Evolutionary conservation across 192 early-diverging fungal species (phyloP), one percentile per base, ranked within the genome.

Genomic region (Entrophospora sp.): DNA sequence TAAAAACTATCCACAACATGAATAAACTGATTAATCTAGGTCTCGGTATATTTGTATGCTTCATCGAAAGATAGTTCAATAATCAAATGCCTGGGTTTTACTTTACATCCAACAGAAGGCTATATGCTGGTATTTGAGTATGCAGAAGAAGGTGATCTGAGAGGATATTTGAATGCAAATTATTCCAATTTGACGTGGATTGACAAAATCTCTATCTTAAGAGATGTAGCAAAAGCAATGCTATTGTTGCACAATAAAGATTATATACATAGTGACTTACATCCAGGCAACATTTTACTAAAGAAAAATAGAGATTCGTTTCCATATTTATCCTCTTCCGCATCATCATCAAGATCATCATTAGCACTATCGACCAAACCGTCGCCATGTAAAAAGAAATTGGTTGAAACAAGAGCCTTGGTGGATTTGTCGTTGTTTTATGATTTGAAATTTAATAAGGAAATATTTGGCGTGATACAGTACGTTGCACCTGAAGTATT

Each of bases 221-320:
- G 55, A 35, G 55, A 57, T 0, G 24, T 57, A 36, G 31, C 55
- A 7, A 57, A 35, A 57, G n/a, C 55, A 22, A 18, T 57, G n/a
- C 18, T 36, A n/a, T 34, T 57, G 4, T 34, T 57, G 34, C 55
- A 57, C 4, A 6, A 5, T 4, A 31, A 16, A 36, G 55, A 57
- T 13, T 57, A 36, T 22, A 22, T 57, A 13, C 55, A 57, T 57
- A 34, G 55, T 24, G 55, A 57, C 36, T 57, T 57, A 36, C 55
- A 57, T 57, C 34, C 55, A 2, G 55, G 55, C 4, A 57, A 57
- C 24, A 7, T 57, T 16, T 57, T 57, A 57, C n/a, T n/a, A n/a
- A n/a, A n/a, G n/a, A n/a, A n/a, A n/a, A n/a, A n/a, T n/a, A n/a
- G n/a, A n/a, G n/a, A n/a, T n/a, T n/a, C n/a, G n/a, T n/a, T n/a